Evolutionary conservation across 371 early-diverging fungal genomes (phyloP).

Genomic region (Umbelopsis sp.): DNA sequence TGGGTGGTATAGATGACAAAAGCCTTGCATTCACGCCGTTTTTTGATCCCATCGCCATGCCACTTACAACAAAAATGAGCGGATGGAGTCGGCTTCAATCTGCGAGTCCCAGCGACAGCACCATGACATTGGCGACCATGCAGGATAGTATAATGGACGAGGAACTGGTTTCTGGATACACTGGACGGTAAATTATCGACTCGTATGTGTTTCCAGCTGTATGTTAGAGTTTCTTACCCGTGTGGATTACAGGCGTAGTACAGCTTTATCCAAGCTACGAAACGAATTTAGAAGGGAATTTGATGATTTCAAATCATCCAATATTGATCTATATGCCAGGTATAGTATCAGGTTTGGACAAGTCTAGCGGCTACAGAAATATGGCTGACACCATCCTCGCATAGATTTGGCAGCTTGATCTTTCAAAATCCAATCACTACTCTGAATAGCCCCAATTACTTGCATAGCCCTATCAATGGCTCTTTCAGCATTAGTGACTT

Average conservation of each 20-base stretch:
- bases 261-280: neutral
- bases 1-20: neutral
- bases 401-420: neutral
- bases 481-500: neutral
- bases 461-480: neutral
- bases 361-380: no score
- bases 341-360: neutral
- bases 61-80: neutral
- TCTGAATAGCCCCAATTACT: neutral
- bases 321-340: neutral
- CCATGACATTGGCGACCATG: neutral
- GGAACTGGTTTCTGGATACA: neutral
- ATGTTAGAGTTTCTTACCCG: neutral
- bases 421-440: neutral
- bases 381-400: neutral
- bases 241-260: neutral
- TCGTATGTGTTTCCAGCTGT: no score
- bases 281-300: neutral
- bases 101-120: neutral
- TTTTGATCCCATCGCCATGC: conserved; percentile 8
- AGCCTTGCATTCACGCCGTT: neutral
- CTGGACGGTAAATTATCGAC: neutral
- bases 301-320: neutral
- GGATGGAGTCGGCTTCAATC: conserved; percentile 1
- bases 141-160: neutral